Percentiles rank a stretch among this genome's conserved stretches.
Evolutionary conservation across 2,329 filamentous ascomycete species (phyloP).

Genomic region (Fusarium burgessii): DNA sequence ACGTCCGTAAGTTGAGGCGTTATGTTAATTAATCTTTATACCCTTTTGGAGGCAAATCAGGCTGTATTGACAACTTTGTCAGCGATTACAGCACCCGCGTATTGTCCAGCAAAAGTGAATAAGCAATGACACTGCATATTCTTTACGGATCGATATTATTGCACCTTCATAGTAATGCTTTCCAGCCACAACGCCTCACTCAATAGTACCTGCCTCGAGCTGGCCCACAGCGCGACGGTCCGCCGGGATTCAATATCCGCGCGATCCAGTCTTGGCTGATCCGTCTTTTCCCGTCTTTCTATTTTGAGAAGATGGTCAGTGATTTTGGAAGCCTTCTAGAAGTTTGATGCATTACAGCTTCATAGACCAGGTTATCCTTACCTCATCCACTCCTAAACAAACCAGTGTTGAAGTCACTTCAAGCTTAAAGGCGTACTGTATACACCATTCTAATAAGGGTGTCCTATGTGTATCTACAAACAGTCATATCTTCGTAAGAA

Average conservation of each 20-base stretch:
- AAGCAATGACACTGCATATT: not conserved
- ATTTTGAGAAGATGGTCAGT: not conserved
- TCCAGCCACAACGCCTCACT: not conserved
- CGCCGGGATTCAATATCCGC: conserved; percentile 33
- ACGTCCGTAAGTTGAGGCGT: not conserved
- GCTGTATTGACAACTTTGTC: not conserved
- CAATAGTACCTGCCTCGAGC: not conserved
- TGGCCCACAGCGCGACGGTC: conserved; percentile 20
- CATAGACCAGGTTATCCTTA: not conserved
- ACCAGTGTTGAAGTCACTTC: not conserved
- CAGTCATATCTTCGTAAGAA: conserved; percentile 28
- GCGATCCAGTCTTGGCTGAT: conserved; percentile 27
- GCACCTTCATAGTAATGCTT: too few species aligned
- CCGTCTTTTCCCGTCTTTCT: not conserved
- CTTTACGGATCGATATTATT: not conserved
- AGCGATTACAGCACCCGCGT: not conserved
- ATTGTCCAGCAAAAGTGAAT: not conserved
- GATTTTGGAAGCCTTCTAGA: conserved; percentile 38
- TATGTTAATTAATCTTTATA: not conserved
- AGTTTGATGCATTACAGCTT: conserved; percentile 2
- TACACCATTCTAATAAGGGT: conserved; percentile 30
- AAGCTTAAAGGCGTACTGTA: not conserved
- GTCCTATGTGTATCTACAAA: conserved; percentile 36
- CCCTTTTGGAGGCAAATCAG: not conserved
- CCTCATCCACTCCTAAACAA: not conserved